These are phyloP conservation scores for Aspergillus glaucus DNA, from an alignment of 2,329 filamentous ascomycete genomes.

Conservation along the genomic window DNA sequence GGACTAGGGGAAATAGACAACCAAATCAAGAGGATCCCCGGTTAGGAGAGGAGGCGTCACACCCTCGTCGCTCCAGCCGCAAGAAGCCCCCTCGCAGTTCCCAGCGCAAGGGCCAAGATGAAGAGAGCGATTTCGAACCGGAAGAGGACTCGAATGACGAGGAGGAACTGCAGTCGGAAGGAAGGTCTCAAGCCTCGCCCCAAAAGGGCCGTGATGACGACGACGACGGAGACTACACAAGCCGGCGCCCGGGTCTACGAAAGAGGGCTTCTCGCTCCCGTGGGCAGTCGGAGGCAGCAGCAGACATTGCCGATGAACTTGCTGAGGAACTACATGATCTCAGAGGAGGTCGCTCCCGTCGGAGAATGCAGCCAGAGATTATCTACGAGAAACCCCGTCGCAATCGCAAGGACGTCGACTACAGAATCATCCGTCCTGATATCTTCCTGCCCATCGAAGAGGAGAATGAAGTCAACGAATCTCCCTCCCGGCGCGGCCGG, in stretches of 20 bases:
- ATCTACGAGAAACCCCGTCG: slow-evolving; percentile 45
- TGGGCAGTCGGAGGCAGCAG: slow-evolving; percentile 40
- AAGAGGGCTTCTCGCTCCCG: slow-evolving; percentile 45
- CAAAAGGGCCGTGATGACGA: slow-evolving; percentile 41
- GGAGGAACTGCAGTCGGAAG: slow-evolving; percentile 42
- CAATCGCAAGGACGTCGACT: slow-evolving; percentile 67
- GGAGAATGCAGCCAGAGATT: slow-evolving; percentile 29
- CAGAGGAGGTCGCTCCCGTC: slow-evolving; percentile 39
- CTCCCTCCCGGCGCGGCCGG: slow-evolving; percentile 62
- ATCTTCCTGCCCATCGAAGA: slow-evolving; percentile 66
- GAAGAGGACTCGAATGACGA: slow-evolving; percentile 48
- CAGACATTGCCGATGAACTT: slow-evolving; percentile 50
- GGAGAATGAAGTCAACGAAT: slow-evolving; percentile 60
- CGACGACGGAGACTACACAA: slow-evolving; percentile 41
- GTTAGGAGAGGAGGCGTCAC: slow-evolving; percentile 22
- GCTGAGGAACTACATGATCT: slow-evolving; percentile 54
- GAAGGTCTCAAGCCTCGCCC: slow-evolving; percentile 37
- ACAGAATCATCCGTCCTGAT: slow-evolving; percentile 75
- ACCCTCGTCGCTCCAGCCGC: slow-evolving; percentile 33
- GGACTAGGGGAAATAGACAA: slow-evolving; percentile 24
- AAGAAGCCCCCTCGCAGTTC: slow-evolving; percentile 37
- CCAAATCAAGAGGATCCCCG: slow-evolving; percentile 14
- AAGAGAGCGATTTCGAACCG: slow-evolving; percentile 60
- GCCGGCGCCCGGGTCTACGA: slow-evolving; percentile 48
- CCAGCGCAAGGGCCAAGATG: slow-evolving; percentile 43